Evolutionary conservation across 805 yeast genomes (phyloP).

Genomic region (Schizosaccharomyces osmophilus): DNA sequence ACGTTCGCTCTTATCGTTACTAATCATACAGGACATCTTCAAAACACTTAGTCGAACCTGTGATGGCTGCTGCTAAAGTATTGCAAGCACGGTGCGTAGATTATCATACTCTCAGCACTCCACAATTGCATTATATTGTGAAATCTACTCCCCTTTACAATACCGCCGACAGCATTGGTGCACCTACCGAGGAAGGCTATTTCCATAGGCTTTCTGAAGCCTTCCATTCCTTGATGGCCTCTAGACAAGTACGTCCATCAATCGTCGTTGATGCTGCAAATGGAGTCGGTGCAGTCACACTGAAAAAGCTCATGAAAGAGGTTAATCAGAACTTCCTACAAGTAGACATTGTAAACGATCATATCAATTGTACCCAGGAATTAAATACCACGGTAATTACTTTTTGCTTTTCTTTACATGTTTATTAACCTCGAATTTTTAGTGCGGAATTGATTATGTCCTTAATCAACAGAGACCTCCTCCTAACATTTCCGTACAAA

Average conservation of each 20-base stretch:
- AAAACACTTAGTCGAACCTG: not conserved
- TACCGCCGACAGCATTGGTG: constrained; percentile 26
- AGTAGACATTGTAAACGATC: constrained; percentile 16
- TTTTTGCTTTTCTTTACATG: not conserved
- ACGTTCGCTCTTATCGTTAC: not conserved
- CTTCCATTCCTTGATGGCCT: constrained; percentile 20
- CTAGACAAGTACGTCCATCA: constrained; percentile 10
- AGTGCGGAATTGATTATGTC: constrained; percentile 90
- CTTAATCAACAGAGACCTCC: constrained; percentile 74
- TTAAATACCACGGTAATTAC: constrained; percentile 14
- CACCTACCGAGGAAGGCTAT: constrained; percentile 42
- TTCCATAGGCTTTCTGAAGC: constrained; percentile 35
- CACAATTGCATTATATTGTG: constrained; percentile 76
- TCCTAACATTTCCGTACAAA: constrained; percentile 23
- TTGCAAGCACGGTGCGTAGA: not conserved
- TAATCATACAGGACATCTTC: not conserved
- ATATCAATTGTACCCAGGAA: constrained; percentile 34
- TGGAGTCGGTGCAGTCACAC: constrained; percentile 83
- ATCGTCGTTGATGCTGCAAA: constrained; percentile 77
- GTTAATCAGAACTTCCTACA: constrained; percentile 21
- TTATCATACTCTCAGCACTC: constrained; percentile 63
- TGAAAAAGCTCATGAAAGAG: constrained; percentile 22
- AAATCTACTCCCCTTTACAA: constrained; percentile 39
- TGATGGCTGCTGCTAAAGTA: not conserved
- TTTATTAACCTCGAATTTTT: constrained; percentile 23